Base-by-base conservation (phyloP, 805 yeast species). In the Limtongia smithiae region DNA sequence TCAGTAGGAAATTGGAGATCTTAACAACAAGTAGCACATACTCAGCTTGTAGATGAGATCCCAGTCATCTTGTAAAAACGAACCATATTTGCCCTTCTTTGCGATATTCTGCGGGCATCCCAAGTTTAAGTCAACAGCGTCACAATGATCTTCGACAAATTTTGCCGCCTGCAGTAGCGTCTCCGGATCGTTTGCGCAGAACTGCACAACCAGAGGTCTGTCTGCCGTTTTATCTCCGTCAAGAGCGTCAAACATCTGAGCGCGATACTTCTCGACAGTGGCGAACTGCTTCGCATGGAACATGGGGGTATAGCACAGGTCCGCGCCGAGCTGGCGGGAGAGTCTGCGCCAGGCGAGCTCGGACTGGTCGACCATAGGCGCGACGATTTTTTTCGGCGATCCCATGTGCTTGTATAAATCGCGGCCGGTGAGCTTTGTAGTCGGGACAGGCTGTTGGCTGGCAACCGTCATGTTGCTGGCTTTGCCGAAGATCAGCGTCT, bases 101-200 rank as follows among this genome's bases (percentile, higher is more conserved):
- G 99, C 99, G 53, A 93, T 93, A 1, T 96, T 96, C 67, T 93
- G 99, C 0, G 99, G 99, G 67, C 99, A 93, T 0, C 99, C 99
- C 50, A 93, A 73, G 62, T 93, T 93, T 58, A 93, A 75, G 68
- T 93, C 98, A 22, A 93, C 94, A 0, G 97, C 98, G 69, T 91
- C 97, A 68, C 97, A 91, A 53, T 79, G 74, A 44, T 82, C 85
- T 49, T 82, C 86, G 2, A 93, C 94, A 21, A 73, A 71, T 59
- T 77, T 75, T 1, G 97, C 97, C 2, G 98, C 97, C 38, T 74
- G 66, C 12, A 93, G 68, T 22, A 93, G 71, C 59, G 79, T 81
- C 5, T 88, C 94, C 0, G 97, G 91, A 60, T 93, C 95, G 66
- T 93, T 93, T 5, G 97, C 97, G 67, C 97, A 93, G 62, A 93